phyloP scores from a whole-genome alignment of 2,329 filamentous ascomycete genomes.

The Fusarium oxysporum region DNA sequence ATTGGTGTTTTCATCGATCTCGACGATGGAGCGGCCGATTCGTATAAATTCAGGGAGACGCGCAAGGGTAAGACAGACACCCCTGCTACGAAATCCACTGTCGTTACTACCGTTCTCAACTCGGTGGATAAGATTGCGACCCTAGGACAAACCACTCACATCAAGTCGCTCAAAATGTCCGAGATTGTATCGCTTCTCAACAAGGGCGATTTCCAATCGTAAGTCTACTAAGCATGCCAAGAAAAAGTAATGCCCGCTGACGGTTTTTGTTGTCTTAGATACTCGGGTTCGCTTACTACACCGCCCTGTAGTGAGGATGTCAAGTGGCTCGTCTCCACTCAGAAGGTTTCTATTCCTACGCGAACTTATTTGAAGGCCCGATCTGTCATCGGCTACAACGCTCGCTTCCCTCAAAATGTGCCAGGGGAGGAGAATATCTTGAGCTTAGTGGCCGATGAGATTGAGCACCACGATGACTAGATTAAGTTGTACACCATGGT shows the following conservation, averaged over 20 bases:
- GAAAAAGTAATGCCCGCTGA: slow-evolving; percentile 6
- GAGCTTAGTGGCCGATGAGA: not conserved
- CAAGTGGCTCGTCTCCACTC: slow-evolving; percentile 62
- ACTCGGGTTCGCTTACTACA: slow-evolving; percentile 70
- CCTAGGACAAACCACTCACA: slow-evolving; percentile 53
- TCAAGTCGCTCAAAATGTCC: slow-evolving; percentile 56
- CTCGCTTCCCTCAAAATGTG: slow-evolving; percentile 64
- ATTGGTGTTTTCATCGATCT: slow-evolving; percentile 44
- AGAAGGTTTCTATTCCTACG: slow-evolving; percentile 60
- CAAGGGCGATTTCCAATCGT: slow-evolving; percentile 48
- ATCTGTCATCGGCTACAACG: slow-evolving; percentile 66
- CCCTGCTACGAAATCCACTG: slow-evolving; percentile 26
- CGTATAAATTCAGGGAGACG: not conserved
- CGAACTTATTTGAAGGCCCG: slow-evolving; percentile 64
- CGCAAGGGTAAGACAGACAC: not conserved
- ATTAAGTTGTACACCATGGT: not conserved
- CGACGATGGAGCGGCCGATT: slow-evolving; percentile 10
- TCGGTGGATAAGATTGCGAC: slow-evolving; percentile 50
- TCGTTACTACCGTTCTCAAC: slow-evolving; percentile 54
- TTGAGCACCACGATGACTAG: not conserved
- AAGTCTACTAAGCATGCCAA: slow-evolving; percentile 17
- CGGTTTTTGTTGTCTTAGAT: slow-evolving; percentile 45
- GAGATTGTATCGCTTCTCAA: slow-evolving; percentile 48
- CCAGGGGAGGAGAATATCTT: slow-evolving; percentile 54
- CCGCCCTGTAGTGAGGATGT: slow-evolving; percentile 71